phyloP scores from a whole-genome alignment of 129 eudicot genomes.

The Mikania micrantha region DNA sequence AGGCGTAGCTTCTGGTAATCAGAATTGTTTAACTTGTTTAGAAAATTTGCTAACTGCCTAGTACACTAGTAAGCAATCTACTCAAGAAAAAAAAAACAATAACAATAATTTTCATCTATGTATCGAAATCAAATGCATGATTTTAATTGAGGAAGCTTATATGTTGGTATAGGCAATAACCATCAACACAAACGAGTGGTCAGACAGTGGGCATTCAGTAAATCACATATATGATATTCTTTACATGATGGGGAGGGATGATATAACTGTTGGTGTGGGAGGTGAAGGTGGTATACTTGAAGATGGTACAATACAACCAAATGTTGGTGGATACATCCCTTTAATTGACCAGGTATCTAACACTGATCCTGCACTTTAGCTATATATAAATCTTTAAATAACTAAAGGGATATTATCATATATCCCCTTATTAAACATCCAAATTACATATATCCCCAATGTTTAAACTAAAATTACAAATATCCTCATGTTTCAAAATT shows the following conservation, averaged over 20 bases:
- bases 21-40: no score
- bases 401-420: no score
- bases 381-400: not conserved
- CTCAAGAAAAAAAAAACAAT: not conserved
- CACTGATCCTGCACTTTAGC: not conserved
- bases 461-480: no score
- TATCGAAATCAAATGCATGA: slow-evolving; percentile 2
- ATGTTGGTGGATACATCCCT: slow-evolving; percentile 91
- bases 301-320: slow-evolving; percentile 55
- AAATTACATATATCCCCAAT: no score
- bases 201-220: slow-evolving; percentile 80
- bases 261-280: slow-evolving; percentile 77
- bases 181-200: slow-evolving; percentile 70
- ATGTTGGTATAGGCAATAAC: slow-evolving; percentile 58
- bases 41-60: no score
- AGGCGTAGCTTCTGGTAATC: no score
- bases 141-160: slow-evolving; percentile 4
- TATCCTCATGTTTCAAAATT: no score
- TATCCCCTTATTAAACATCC: no score
- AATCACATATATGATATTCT: slow-evolving; percentile 80
- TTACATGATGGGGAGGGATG: slow-evolving; percentile 87
- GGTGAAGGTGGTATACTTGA: slow-evolving; percentile 86
- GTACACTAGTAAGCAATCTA: not conserved
- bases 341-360: slow-evolving; percentile 70
- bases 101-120: not conserved